A percentile compares a stretch with the other conserved stretches of the same genome.
phyloP scores from a whole-genome alignment of 441 rosid species.

The Hypseocharis bilobata region DNA sequence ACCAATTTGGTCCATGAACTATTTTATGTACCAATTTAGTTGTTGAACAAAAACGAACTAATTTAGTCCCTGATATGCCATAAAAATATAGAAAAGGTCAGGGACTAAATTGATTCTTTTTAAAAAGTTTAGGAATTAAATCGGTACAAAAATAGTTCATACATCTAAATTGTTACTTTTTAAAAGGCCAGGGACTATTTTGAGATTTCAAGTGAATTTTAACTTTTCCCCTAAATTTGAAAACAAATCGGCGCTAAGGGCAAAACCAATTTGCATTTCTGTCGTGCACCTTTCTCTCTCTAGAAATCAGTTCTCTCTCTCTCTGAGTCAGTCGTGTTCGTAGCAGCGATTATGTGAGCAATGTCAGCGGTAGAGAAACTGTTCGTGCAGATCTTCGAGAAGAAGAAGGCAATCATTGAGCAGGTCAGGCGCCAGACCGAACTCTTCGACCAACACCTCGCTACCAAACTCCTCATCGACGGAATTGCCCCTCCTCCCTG shows the following conservation, averaged over 20 bases:
- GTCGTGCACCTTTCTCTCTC: background rate
- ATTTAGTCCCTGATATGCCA: too few species aligned
- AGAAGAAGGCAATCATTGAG: constrained; percentile 53
- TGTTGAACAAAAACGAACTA: too few species aligned
- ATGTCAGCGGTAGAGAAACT: constrained; percentile 50
- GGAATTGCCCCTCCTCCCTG: constrained; percentile 67
- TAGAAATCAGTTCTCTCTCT: background rate
- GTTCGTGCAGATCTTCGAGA: constrained; percentile 61
- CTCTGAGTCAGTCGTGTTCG: background rate
- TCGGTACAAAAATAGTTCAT: too few species aligned
- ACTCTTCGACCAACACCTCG: constrained; percentile 60
- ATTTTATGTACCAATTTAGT: too few species aligned
- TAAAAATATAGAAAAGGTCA: too few species aligned
- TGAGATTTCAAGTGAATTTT: too few species aligned
- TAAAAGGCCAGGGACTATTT: too few species aligned
- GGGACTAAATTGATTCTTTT: too few species aligned
- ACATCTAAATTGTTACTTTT: too few species aligned
- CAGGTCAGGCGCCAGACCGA: constrained; percentile 51
- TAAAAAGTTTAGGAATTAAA: too few species aligned
- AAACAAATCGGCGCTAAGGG: background rate
- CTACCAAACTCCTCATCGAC: constrained; percentile 54
- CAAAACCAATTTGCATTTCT: background rate
- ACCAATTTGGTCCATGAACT: too few species aligned
- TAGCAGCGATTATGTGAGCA: constrained; percentile 13
- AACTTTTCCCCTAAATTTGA: background rate